These are phyloP conservation scores for Rhodotorula sp. DNA, from an alignment of 1,284 basidiomycete species.

Conservation along the genomic window DNA sequence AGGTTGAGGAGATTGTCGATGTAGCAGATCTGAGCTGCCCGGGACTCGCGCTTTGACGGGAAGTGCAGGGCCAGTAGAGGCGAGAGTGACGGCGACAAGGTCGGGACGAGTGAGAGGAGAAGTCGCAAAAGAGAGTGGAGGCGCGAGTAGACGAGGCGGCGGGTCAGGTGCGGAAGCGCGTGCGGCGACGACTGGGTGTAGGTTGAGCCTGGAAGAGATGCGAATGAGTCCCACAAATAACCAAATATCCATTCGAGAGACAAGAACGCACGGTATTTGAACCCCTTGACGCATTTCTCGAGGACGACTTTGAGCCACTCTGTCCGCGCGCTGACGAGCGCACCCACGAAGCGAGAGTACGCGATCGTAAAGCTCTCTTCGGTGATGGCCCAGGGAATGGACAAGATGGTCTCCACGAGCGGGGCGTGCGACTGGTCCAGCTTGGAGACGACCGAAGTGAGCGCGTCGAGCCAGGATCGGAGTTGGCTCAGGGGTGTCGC, in stretches of 20 bases:
- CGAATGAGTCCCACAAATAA: no score
- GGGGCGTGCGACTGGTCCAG: conserved; percentile 75
- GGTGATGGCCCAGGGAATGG: conserved; percentile 86
- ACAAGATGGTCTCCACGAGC: conserved; percentile 82
- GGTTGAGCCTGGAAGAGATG: conserved; percentile 23
- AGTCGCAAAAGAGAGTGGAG: conserved; percentile 81
- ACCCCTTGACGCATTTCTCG: conserved; percentile 73
- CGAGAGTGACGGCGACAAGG: conserved; percentile 77
- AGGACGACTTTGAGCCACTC: conserved; percentile 87
- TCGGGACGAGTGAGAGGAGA: conserved; percentile 83
- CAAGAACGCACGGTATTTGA: conserved; percentile 81
- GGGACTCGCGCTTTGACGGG: conserved; percentile 87
- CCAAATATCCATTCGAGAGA: not conserved
- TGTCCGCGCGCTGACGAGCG: conserved; percentile 87
- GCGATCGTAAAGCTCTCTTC: conserved; percentile 77
- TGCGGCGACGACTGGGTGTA: conserved; percentile 34
- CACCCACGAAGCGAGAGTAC: conserved; percentile 83
- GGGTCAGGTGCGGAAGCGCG: conserved; percentile 61
- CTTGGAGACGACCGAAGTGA: conserved; percentile 60
- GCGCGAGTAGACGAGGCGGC: conserved; percentile 79
- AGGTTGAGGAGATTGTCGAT: conserved; percentile 84
- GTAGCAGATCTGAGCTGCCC: conserved; percentile 79
- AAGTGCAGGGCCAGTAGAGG: conserved; percentile 80
- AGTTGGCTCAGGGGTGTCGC: conserved; percentile 25
- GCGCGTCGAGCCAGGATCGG: conserved; percentile 51